A percentile compares a stretch with the other conserved stretches of the same genome.
These are phyloP conservation scores for Violaceomyces palustris DNA, from an alignment of 1,284 basidiomycete genomes.

Conservation along the genomic window DNA sequence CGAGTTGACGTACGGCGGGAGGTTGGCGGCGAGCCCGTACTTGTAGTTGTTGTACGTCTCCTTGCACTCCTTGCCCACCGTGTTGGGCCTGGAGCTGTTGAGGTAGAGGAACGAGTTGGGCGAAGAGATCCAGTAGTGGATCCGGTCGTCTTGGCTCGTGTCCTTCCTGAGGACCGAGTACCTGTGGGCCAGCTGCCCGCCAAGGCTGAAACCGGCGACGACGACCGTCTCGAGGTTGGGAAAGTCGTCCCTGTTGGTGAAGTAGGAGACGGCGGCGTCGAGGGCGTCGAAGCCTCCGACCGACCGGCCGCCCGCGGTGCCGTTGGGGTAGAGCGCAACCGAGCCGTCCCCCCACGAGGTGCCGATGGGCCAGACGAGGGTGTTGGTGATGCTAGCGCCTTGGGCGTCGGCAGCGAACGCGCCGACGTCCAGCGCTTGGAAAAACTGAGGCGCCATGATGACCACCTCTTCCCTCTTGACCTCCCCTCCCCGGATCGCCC, in stretches of 20 bases:
- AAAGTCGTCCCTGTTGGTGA: slow-evolving; percentile 28
- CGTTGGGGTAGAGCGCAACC: slow-evolving; percentile 22
- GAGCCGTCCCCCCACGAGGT: slow-evolving; percentile 39
- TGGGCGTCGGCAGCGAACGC: slow-evolving; percentile 22
- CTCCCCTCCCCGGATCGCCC: slow-evolving; percentile 21
- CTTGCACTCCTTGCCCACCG: slow-evolving; percentile 8
- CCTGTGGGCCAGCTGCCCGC: slow-evolving; percentile 39
- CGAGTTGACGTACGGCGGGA: slow-evolving; percentile 28
- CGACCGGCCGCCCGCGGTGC: slow-evolving; percentile 6
- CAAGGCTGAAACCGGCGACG: slow-evolving; percentile 43
- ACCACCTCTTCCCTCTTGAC: slow-evolving; percentile 38
- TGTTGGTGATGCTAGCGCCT: slow-evolving; percentile 4
- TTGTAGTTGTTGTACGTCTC: slow-evolving; percentile 39
- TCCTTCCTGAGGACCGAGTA: slow-evolving; percentile 33
- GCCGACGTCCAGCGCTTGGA: slow-evolving; percentile 26
- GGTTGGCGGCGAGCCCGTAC: slow-evolving; percentile 41
- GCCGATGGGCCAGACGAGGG: slow-evolving; percentile 8
- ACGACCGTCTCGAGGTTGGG: slow-evolving; percentile 41
- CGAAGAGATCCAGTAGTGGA: slow-evolving; percentile 39
- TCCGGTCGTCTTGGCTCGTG: slow-evolving; percentile 14
- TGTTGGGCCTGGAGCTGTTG: slow-evolving; percentile 14
- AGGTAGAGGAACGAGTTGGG: slow-evolving; percentile 46
- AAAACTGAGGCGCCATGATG: slow-evolving; percentile 42
- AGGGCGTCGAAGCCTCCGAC: slow-evolving; percentile 34
- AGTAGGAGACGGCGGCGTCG: slow-evolving; percentile 31